phyloP scores from a whole-genome alignment of 305 asterid species.

The Solanum hybrid region DNA sequence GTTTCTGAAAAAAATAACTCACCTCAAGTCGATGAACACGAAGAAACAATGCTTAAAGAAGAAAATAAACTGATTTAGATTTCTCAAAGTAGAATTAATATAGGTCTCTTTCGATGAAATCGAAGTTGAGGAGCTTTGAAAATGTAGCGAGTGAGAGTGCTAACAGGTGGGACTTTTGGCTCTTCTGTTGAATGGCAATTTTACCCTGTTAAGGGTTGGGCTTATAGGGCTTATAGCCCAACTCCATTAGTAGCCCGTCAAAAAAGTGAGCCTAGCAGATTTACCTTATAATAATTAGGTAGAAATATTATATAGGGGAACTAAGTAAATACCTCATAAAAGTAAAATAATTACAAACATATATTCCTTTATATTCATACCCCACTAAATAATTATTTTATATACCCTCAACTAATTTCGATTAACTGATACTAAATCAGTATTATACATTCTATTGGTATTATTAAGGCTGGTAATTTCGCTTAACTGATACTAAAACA shows the following conservation, averaged over 20 bases:
- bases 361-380: too few species aligned
- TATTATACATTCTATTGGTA: too few species aligned
- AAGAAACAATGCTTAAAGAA: not conserved
- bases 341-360: too few species aligned
- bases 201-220: not conserved
- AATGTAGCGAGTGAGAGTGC: constrained; percentile 4
- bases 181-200: not conserved
- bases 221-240: not conserved
- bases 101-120: constrained; percentile 11
- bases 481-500: too few species aligned
- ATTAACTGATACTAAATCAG: too few species aligned
- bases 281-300: too few species aligned
- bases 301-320: too few species aligned
- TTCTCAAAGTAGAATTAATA: not conserved
- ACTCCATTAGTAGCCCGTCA: not conserved
- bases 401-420: too few species aligned
- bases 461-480: too few species aligned
- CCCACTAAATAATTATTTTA: too few species aligned
- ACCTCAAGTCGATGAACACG: not conserved
- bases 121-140: constrained; percentile 13
- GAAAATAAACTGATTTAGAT: not conserved
- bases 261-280: not conserved
- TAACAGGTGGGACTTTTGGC: constrained; percentile 2
- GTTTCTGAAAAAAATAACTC: not conserved
- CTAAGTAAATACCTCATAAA: too few species aligned